Base-by-base conservation (phyloP, 768 basidiomycete genomes). In the Rhodotorula diobovata region DNA sequence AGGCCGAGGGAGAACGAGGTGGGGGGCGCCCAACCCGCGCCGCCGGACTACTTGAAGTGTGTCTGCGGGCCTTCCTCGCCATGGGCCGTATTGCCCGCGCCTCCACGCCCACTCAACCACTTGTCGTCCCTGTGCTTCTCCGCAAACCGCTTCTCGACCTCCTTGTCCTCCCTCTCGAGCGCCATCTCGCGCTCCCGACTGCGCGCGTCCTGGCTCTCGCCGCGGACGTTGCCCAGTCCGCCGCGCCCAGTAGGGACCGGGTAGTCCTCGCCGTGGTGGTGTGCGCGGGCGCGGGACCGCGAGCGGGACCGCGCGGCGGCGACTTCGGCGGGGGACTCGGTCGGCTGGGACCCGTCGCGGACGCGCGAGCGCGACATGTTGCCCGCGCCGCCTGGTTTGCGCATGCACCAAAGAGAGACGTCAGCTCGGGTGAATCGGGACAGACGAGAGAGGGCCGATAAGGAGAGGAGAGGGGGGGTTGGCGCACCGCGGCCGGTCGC, bases 341-440 rank as follows among this genome's bases (percentile, higher is more conserved):
- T 7, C 23, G 51, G 63, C 25, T 61, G 53, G 23, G 55, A 34
- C n/a, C 63, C 65, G 30, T 70, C 67, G 55, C 73, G 66, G 45
- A 67, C 73, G 45, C 73, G 66, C 15, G 73, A 74, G 43, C 68
- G 73, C 2, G 67, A 68, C 73, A 74, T 74, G 70, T 74, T 74
- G 45, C 73, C 73, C 2, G 66, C 69, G 21, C 73, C 73, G 25
- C 73, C 73, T 74, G 61, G 1, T 21, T 0, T 12, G 14, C 14
- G 39, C 35, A 15, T 25, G 37, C 32, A 28, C 14, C 5, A 21
- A 8, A 28, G 37, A 23, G 8, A 5, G 10, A 2, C 1, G 61
- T 39, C 58, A 39, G 30, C n/a, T 25, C 12, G 30, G 39, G n/a
- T 11, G 12, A 15, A 58, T n/a, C 30, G 28, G 23, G 41, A n/a